phyloP scores from a whole-genome alignment of 257 asterid genomes.

The Apocynum venetum region DNA sequence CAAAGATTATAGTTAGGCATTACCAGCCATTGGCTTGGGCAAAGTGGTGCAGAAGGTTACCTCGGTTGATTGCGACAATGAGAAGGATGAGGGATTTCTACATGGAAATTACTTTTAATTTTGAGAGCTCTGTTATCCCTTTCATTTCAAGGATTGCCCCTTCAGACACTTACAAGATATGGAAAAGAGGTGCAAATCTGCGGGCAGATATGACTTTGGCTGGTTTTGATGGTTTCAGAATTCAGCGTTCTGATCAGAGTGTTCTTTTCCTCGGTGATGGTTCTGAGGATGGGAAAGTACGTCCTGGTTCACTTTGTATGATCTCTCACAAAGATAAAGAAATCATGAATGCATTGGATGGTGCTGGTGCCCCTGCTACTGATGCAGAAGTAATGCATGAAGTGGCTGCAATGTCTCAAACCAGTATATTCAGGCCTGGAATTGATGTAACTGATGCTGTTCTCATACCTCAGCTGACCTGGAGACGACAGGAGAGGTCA shows the following conservation, averaged over 20 bases:
- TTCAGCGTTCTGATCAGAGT: constrained; percentile 94
- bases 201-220: constrained; percentile 98
- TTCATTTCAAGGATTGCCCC: constrained; percentile 97
- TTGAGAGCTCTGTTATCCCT: constrained; percentile 97
- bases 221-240: constrained; percentile 90
- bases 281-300: constrained; percentile 80
- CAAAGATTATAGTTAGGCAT: constrained; percentile 80
- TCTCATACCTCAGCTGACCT: constrained; percentile 80
- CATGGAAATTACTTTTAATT: constrained; percentile 95
- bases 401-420: constrained; percentile 91
- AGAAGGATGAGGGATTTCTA: constrained; percentile 94
- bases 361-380: constrained; percentile 84
- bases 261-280: constrained; percentile 96
- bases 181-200: constrained; percentile 94
- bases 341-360: constrained; percentile 92
- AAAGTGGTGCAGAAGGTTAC: constrained; percentile 96
- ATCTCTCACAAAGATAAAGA: constrained; percentile 86
- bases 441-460: constrained; percentile 93
- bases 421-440: constrained; percentile 91
- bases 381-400: constrained; percentile 85
- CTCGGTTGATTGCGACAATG: constrained; percentile 81
- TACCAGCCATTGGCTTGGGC: constrained; percentile 98
- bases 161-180: constrained; percentile 88
- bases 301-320: constrained; percentile 84
- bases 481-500: constrained; percentile 83